These are phyloP conservation scores for Petunia hybrid DNA, from an alignment of 305 asterid genomes.

Conservation along the genomic window DNA sequence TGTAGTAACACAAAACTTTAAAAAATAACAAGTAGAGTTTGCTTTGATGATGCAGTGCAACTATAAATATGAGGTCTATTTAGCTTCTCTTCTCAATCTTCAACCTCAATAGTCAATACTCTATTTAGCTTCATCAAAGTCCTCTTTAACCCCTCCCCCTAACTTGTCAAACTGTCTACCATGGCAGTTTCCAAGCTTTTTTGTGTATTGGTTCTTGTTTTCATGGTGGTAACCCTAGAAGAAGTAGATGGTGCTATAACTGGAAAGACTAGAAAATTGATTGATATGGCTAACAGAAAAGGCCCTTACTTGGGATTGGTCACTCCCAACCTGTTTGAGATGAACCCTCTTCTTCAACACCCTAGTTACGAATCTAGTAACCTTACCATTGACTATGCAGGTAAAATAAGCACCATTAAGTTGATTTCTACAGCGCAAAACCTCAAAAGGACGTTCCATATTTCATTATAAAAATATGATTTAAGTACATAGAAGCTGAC, in stretches of 20 bases:
- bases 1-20: no score
- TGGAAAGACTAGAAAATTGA: slow-evolving; percentile 36
- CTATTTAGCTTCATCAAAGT: no score
- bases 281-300: slow-evolving; percentile 42
- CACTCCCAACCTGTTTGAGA: slow-evolving; percentile 58
- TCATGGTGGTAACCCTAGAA: background rate
- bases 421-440: background rate
- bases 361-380: slow-evolving; percentile 43
- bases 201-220: background rate
- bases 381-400: slow-evolving; percentile 44
- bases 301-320: slow-evolving; percentile 66
- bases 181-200: slow-evolving; percentile 13
- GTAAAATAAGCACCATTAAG: no score
- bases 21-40: no score
- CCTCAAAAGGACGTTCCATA: background rate
- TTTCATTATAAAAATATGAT: no score
- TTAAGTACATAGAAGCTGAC: no score
- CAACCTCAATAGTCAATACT: no score
- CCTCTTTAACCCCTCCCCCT: no score
- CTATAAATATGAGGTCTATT: no score
- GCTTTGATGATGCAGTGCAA: no score
- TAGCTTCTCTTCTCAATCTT: no score
- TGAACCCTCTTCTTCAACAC: slow-evolving; percentile 64
- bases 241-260: slow-evolving; percentile 36
- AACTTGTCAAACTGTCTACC: background rate